A percentile compares a stretch with the other conserved stretches of the same genome.
Evolutionary conservation across 768 basidiomycete species (phyloP).

Genomic region (Termitomyces sp.): DNA sequence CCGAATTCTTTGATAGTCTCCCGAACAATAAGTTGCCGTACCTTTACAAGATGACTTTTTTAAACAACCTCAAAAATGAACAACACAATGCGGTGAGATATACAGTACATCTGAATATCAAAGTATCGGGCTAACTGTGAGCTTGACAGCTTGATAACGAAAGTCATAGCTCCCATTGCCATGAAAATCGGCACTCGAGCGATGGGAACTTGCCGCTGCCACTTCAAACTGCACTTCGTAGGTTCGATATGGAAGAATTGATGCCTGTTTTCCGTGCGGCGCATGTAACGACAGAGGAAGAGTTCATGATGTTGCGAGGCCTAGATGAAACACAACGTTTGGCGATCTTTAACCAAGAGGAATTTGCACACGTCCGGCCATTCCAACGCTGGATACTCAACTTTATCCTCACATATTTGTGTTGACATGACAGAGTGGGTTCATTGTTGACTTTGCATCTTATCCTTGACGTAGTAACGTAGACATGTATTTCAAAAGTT

Average conservation of each 20-base stretch:
- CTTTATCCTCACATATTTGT: neutral
- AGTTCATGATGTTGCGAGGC: neutral
- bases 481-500: too few relatives aligned
- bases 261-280: neutral
- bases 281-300: neutral
- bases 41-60: neutral
- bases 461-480: too few relatives aligned
- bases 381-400: constrained; percentile 1
- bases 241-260: constrained; percentile 1
- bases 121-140: neutral
- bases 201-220: neutral
- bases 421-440: neutral
- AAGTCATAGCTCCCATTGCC: neutral
- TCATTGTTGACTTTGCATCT: too few relatives aligned
- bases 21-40: neutral
- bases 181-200: neutral
- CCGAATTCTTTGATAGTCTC: neutral
- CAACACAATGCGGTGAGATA: neutral
- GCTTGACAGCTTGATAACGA: neutral
- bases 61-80: neutral
- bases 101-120: neutral
- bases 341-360: neutral
- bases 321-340: neutral
- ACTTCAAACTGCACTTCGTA: neutral
- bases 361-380: neutral